Evolutionary conservation across 176 grass and related monocot species (phyloP).

Genomic region (Leersia perrieri): DNA sequence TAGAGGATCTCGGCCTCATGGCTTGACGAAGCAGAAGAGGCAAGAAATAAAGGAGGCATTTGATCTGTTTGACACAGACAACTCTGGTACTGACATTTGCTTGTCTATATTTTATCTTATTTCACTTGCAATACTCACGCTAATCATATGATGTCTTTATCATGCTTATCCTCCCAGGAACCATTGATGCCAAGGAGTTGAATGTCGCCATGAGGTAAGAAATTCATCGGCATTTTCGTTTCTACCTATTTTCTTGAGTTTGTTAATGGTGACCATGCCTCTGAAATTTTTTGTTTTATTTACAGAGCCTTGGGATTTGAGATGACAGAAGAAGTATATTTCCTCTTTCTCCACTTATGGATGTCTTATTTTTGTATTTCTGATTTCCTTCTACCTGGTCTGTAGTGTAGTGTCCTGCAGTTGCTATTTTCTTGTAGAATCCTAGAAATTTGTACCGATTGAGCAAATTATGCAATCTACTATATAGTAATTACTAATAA

Average conservation of each 20-base stretch:
- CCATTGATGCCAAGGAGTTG: conserved; percentile 86
- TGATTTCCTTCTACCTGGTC: neutral
- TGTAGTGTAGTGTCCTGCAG: neutral
- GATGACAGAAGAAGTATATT: conserved; percentile 79
- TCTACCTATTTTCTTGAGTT: neutral
- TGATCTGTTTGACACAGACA: conserved; percentile 87
- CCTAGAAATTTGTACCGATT: neutral
- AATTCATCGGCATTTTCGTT: neutral
- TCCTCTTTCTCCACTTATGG: neutral
- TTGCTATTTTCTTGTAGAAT: neutral
- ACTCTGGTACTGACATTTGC: conserved; percentile 55
- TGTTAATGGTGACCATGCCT: neutral
- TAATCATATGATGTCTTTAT: neutral
- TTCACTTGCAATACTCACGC: neutral
- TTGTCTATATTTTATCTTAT: neutral
- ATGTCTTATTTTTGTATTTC: neutral
- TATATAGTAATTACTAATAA: neutral
- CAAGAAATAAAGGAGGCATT: conserved; percentile 93
- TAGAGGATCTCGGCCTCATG: conserved; percentile 54
- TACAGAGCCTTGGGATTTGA: conserved; percentile 95
- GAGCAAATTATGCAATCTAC: neutral
- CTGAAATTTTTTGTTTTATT: conserved; percentile 23
- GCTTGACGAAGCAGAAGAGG: conserved; percentile 60
- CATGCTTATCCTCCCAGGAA: conserved; percentile 44
- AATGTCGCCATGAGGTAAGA: conserved; percentile 93